These are phyloP conservation scores for Spathaspora passalidarum DNA, from an alignment of 805 yeast species.

Conservation along the genomic window DNA sequence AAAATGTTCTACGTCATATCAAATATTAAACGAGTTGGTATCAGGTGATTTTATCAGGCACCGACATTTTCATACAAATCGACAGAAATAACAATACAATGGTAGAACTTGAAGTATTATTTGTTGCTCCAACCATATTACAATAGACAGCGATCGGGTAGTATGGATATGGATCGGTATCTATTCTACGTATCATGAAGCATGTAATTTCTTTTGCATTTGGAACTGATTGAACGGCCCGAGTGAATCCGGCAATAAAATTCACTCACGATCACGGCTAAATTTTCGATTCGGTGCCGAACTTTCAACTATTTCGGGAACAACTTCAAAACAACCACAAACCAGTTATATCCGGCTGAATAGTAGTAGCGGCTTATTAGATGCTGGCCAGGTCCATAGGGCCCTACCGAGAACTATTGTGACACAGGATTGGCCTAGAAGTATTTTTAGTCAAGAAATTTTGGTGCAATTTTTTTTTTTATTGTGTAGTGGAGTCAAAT, in stretches of 20 bases:
- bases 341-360: slow-evolving; percentile 1
- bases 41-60: not conserved
- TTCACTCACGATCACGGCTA: not conserved
- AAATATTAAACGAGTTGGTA: not conserved
- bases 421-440: not conserved
- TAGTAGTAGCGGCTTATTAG: no score
- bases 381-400: not conserved
- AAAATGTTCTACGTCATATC: not conserved
- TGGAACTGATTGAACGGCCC: not conserved
- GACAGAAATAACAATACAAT: not conserved
- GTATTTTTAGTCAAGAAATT: not conserved
- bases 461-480: not conserved
- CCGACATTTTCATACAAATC: not conserved
- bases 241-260: not conserved
- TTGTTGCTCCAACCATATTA: not conserved
- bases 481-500: not conserved
- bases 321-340: not conserved
- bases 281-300: not conserved
- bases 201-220: not conserved
- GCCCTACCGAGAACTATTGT: no score
- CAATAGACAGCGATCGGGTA: not conserved
- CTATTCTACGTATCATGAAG: no score
- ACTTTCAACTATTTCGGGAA: not conserved
- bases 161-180: no score
- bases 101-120: not conserved